These are phyloP conservation scores for Nicotiana rustica DNA, from an alignment of 305 asterid species.

Conservation along the genomic window DNA sequence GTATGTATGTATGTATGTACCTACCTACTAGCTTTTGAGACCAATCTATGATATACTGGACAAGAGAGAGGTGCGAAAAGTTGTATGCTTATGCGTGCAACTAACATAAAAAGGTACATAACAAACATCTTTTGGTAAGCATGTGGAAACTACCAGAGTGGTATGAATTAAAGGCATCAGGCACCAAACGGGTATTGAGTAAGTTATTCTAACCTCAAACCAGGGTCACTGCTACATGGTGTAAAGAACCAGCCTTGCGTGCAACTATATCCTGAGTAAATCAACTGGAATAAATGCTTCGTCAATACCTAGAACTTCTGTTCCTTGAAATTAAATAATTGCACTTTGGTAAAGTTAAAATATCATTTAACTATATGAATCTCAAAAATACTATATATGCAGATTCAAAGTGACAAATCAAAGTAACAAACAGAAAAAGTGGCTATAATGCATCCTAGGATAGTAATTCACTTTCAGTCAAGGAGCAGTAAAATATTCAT, in stretches of 20 bases:
- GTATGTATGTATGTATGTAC: too few relatives aligned
- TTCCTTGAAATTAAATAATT: not conserved
- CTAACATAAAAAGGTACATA: conserved; percentile 1
- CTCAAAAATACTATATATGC: not conserved
- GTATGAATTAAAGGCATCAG: not conserved
- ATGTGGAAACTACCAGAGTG: not conserved
- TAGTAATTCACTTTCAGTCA: conserved; percentile 3
- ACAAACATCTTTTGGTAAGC: conserved; percentile 17
- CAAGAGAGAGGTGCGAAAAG: not conserved
- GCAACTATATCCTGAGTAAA: conserved; percentile 98
- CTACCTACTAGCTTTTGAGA: not conserved
- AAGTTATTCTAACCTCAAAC: conserved; percentile 46
- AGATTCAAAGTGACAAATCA: not conserved
- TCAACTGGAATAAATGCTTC: conserved; percentile 49
- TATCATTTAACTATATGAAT: not conserved
- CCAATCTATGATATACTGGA: not conserved
- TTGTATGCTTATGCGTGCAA: not conserved
- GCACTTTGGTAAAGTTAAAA: not conserved
- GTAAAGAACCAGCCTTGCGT: conserved; percentile 98
- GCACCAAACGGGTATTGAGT: not conserved
- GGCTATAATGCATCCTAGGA: conserved; percentile 25
- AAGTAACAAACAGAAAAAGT: not conserved
- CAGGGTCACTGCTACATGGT: conserved; percentile 92
- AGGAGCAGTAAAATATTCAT: not conserved
- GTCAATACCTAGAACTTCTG: conserved; percentile 24